Percentiles rank a stretch among this genome's conserved stretches.
Conservation (phyloP, 495 filamentous ascomycete species). For the Sordaria brevicollis region DNA sequence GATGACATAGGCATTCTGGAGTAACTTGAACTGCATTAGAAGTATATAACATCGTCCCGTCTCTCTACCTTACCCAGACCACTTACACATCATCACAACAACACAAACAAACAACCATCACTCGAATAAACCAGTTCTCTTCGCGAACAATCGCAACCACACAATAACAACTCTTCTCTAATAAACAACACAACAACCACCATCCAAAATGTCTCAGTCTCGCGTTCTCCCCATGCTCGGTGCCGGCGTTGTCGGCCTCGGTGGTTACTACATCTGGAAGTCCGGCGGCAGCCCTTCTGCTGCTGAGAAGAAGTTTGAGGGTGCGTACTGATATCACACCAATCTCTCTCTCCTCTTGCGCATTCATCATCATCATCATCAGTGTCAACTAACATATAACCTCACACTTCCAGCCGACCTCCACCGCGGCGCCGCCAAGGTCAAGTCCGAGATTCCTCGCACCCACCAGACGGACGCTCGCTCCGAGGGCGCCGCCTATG, state of each 20-base stretch:
- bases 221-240: conserved; percentile 48
- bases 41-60: neutral
- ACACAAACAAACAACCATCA: neutral
- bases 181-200: conserved; percentile 8
- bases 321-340: conserved; percentile 36
- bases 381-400: neutral
- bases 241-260: conserved; percentile 51
- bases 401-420: conserved; percentile 47
- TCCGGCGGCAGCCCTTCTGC: conserved; percentile 75
- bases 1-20: neutral
- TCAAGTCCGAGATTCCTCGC: conserved; percentile 49
- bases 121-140: neutral
- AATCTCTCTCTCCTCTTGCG: neutral
- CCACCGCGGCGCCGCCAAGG: conserved; percentile 49
- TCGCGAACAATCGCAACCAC: conserved; percentile 2
- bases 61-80: neutral
- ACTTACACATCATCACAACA: neutral
- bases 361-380: no score
- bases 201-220: conserved; percentile 40
- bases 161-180: neutral
- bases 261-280: conserved; percentile 85
- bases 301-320: conserved; percentile 72
- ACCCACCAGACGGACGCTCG: conserved; percentile 25
- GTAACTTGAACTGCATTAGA: neutral
- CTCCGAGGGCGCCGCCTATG: conserved; percentile 30